Conservation (phyloP, 2,329 filamentous ascomycete species). For the Sporothrix protearum region DNA sequence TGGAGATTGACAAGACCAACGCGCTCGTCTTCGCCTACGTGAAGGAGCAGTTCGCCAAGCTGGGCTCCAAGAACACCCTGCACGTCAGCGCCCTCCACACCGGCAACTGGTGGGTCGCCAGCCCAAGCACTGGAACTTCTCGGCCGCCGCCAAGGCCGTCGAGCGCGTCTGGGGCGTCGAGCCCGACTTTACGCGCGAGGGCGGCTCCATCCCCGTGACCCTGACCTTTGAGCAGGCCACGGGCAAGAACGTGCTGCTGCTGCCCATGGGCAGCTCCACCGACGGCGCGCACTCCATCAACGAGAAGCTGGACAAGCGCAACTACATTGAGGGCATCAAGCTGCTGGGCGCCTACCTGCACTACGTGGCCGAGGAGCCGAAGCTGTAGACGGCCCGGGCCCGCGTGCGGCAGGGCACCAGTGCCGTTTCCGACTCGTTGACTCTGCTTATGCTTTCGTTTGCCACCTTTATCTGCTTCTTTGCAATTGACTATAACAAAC, state of each 20-base stretch:
- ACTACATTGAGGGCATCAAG: constrained; percentile 98
- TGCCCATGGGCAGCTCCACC: constrained; percentile 96
- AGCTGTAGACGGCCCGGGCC: constrained; percentile 21
- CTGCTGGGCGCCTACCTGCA: constrained; percentile 91
- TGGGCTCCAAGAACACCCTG: constrained; percentile 87
- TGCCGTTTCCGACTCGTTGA: no score
- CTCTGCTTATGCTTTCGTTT: not conserved
- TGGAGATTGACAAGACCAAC: constrained; percentile 90
- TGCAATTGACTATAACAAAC: not conserved
- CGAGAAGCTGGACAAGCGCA: constrained; percentile 93
- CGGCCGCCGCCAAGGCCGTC: constrained; percentile 89
- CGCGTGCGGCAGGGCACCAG: no score
- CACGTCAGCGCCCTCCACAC: constrained; percentile 79
- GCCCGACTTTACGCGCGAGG: constrained; percentile 94
- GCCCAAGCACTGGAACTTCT: constrained; percentile 98
- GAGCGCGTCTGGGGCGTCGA: constrained; percentile 90
- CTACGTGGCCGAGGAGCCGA: constrained; percentile 88
- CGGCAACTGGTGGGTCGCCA: constrained; percentile 98
- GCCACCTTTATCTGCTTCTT: no score
- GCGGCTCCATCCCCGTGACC: constrained; percentile 94
- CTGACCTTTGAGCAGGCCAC: constrained; percentile 96
- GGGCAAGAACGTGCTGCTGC: constrained; percentile 90
- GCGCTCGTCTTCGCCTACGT: constrained; percentile 79
- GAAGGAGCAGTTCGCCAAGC: constrained; percentile 77
- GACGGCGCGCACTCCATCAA: constrained; percentile 97